phyloP scores from a whole-genome alignment of 2,329 filamentous ascomycete species.

The Amylocarpus encephaloides region DNA sequence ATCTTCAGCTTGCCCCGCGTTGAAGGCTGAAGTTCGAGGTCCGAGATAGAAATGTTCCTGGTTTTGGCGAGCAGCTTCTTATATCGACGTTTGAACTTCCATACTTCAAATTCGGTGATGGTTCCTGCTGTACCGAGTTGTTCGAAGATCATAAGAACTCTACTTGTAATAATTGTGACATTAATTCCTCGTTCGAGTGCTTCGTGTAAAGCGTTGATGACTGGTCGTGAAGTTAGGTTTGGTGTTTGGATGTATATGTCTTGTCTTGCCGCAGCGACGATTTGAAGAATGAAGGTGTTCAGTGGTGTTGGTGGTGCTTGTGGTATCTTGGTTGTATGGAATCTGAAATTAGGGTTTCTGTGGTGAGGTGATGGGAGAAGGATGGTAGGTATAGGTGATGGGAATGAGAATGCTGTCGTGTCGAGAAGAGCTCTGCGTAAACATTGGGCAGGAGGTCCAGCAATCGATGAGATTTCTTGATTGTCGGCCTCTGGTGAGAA shows the following conservation, averaged over 20 bases:
- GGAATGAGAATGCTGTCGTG: neutral
- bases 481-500: conserved; percentile 2
- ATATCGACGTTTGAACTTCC: conserved; percentile 51
- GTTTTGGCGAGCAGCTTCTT: conserved; percentile 25
- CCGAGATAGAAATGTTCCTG: conserved; percentile 16
- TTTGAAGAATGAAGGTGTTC: conserved; percentile 56
- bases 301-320: conserved; percentile 37
- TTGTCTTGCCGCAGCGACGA: conserved; percentile 60
- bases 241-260: conserved; percentile 69
- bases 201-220: conserved; percentile 53
- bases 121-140: conserved; percentile 76
- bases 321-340: conserved; percentile 5
- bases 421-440: neutral
- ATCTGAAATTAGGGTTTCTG: conserved; percentile 15
- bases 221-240: conserved; percentile 64
- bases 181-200: conserved; percentile 61
- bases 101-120: conserved; percentile 61
- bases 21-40: conserved; percentile 18
- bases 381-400: conserved; percentile 43
- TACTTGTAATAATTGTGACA: conserved; percentile 61
- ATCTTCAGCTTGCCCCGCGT: conserved; percentile 26
- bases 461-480: neutral
- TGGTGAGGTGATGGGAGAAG: conserved; percentile 67
- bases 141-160: conserved; percentile 68
- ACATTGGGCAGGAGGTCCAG: neutral